Evolutionary conservation across 2,329 filamentous ascomycete species (phyloP).

Genomic region (Neophaeococcomyces aloes): DNA sequence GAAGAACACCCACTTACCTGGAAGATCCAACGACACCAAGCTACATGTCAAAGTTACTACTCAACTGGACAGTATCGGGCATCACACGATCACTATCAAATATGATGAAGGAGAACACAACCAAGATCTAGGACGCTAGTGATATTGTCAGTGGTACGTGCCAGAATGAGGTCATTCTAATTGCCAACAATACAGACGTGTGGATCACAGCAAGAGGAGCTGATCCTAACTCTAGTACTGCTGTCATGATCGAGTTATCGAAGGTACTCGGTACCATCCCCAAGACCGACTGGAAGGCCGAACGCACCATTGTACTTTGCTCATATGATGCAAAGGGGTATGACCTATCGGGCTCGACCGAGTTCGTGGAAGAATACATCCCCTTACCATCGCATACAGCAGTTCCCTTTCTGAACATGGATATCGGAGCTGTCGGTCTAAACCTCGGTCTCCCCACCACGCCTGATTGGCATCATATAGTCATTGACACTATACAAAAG

Average conservation of each 20-base stretch:
- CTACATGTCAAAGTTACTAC: constrained; percentile 26
- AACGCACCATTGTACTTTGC: constrained; percentile 86
- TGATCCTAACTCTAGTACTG: constrained; percentile 74
- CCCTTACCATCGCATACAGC: constrained; percentile 65
- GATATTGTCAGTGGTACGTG: constrained; percentile 76
- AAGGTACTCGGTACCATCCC: constrained; percentile 63
- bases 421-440: constrained; percentile 59
- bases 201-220: constrained; percentile 79
- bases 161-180: constrained; percentile 70
- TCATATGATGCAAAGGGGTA: constrained; percentile 80
- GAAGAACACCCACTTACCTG: constrained; percentile 31
- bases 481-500: constrained; percentile 38
- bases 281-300: constrained; percentile 66
- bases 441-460: constrained; percentile 57
- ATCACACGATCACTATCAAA: constrained; percentile 22
- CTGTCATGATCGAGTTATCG: constrained; percentile 67
- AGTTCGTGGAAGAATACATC: constrained; percentile 85
- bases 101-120: constrained; percentile 58
- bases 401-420: constrained; percentile 78
- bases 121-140: constrained; percentile 82
- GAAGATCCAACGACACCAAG: constrained; percentile 23
- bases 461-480: constrained; percentile 48
- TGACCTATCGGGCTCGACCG: constrained; percentile 72
- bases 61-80: constrained; percentile 24
- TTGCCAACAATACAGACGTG: constrained; percentile 88